phyloP scores from a whole-genome alignment of 1,284 basidiomycete genomes.

The Naganishia cerealis region DNA sequence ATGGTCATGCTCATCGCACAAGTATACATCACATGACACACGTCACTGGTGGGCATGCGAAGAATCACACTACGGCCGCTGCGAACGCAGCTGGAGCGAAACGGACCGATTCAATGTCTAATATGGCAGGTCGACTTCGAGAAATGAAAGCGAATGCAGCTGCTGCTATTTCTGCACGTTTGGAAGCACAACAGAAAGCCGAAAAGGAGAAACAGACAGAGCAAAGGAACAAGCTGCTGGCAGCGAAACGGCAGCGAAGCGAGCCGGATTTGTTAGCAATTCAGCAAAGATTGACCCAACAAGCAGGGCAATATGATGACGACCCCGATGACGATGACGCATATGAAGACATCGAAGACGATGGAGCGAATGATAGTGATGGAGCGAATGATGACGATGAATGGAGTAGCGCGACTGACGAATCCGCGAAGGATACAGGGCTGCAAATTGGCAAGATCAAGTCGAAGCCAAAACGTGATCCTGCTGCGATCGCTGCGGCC shows the following conservation, averaged over 20 bases:
- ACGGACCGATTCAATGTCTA: constrained; percentile 31
- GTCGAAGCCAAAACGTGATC: constrained; percentile 12
- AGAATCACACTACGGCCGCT: constrained; percentile 20
- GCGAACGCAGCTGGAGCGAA: constrained; percentile 25
- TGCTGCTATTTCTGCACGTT: constrained; percentile 32
- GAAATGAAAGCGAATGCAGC: constrained; percentile 34
- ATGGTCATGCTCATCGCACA: constrained; percentile 11
- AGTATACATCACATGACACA: constrained; percentile 21
- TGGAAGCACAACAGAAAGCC: constrained; percentile 32
- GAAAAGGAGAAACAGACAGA: constrained; percentile 33
- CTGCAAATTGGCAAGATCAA: constrained; percentile 20
- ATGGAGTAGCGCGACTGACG: constrained; percentile 35
- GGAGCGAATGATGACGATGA: constrained; percentile 30
- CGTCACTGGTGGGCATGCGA: constrained; percentile 10
- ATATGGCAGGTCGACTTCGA: constrained; percentile 33
- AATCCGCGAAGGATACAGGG: constrained; percentile 17
- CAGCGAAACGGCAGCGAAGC: constrained; percentile 32
- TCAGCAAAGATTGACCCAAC: constrained; percentile 18
- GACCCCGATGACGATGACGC: constrained; percentile 25
- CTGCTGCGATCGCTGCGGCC: neutral
- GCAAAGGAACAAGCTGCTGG: constrained; percentile 31
- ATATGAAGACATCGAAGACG: constrained; percentile 25
- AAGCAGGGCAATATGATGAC: neutral
- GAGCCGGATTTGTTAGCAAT: constrained; percentile 32
- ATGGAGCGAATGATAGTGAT: constrained; percentile 11